These are phyloP conservation scores for Aureobasidium namibiae DNA, from an alignment of 2,329 filamentous ascomycete genomes.

Conservation along the genomic window DNA sequence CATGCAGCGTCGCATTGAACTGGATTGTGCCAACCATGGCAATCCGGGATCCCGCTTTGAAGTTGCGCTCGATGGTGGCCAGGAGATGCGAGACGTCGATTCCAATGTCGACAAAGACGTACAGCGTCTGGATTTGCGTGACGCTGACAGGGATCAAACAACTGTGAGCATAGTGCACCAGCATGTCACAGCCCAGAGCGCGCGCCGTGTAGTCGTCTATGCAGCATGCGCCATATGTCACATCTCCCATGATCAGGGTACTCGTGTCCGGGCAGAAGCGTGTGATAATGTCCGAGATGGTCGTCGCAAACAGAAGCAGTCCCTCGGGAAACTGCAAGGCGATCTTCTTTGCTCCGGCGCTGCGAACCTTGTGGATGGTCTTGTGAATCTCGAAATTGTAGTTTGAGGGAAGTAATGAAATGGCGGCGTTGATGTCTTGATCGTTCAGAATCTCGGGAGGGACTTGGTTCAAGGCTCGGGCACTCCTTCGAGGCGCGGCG, in stretches of 20 bases:
- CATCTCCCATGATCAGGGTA: conserved; percentile 97
- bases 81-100: conserved; percentile 87
- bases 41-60: conserved; percentile 73
- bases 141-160: conserved; percentile 94
- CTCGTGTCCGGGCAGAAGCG: conserved; percentile 88
- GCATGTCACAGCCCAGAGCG: conserved; percentile 83
- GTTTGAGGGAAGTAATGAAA: conserved; percentile 81
- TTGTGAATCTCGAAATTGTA: conserved; percentile 99
- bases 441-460: conserved; percentile 81
- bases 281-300: conserved; percentile 90
- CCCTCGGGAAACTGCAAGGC: conserved; percentile 98
- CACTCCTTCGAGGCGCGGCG: conserved; percentile 60
- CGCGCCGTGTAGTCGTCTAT: conserved; percentile 97
- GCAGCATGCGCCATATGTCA: conserved; percentile 96
- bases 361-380: conserved; percentile 88
- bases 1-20: conserved; percentile 95
- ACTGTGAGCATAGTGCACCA: conserved; percentile 95
- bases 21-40: conserved; percentile 96
- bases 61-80: conserved; percentile 81
- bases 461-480: conserved; percentile 82
- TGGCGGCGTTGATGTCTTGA: conserved; percentile 75
- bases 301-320: conserved; percentile 88
- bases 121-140: conserved; percentile 92
- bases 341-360: conserved; percentile 68
- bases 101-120: conserved; percentile 96